Base-by-base conservation (phyloP, 345 rosid genomes). In the Brassica cretica region DNA sequence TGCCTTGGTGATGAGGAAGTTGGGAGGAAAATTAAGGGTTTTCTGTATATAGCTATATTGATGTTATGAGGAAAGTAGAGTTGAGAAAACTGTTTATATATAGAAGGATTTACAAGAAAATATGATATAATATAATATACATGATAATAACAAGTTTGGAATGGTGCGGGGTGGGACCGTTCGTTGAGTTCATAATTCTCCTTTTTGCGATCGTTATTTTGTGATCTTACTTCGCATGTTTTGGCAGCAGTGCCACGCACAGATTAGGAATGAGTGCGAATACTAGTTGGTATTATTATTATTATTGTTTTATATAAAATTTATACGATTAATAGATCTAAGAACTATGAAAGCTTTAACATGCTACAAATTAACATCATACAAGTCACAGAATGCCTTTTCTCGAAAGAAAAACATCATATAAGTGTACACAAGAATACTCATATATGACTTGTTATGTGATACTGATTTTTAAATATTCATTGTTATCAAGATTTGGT, bases 201-300 rank as follows among this genome's bases (percentile, higher is more conserved):
- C 35, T 67, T 78, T 72, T 51, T 41, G 32, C 75, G 63, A 63
- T 70, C 46, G 51, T 70, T 70, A 4, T 5, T 11, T 64, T 53
- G 16, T 21, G 66, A 30, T 32, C 51, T 56, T 51, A 53, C 55
- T 12, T 41, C 49, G 16, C 55, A 46, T 46, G 55, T 41, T 72
- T 78, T 60, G 18, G 64, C 58, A 72, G 81, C 81, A 78, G 81
- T 78, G 81, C 72, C 66, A 41, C 46, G 76, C 72, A 72, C 80
- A 71, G n/a, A 63, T 53, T 53, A 21, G 25, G 60, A 70, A 70
- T 37, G 66, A 64, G 59, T 70, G 66, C 37, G 30, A 2, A 0
- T 0, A 56, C 24, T 56, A 8, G 0, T 55, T 55, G 37, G 37
- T 33, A 33, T 33, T 33, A 33, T 33, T 33, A 33, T 33, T 33